Percentiles rank a stretch among this genome's conserved stretches.
These are phyloP conservation scores for Oryza nivara DNA, from an alignment of 176 grass and related monocot genomes.

Conservation along the genomic window DNA sequence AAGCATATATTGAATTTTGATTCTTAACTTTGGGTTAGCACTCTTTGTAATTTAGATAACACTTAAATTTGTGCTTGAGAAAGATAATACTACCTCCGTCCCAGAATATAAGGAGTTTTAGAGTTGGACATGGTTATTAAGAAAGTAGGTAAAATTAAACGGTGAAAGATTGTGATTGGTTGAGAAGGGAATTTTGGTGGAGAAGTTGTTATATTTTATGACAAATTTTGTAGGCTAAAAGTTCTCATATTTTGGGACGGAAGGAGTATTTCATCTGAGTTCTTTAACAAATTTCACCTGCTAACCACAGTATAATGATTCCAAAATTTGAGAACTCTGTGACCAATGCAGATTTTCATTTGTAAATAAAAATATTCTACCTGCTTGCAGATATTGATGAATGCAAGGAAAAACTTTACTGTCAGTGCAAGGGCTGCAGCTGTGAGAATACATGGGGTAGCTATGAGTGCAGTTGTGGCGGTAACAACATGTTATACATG, in stretches of 20 bases:
- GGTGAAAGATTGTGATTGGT: too few relatives aligned
- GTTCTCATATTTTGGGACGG: too few relatives aligned
- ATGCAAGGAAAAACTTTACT: slow-evolving; percentile 65
- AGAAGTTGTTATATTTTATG: too few relatives aligned
- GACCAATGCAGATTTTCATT: slow-evolving; percentile 7
- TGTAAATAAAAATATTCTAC: slow-evolving; percentile 22
- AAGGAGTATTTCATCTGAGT: background rate
- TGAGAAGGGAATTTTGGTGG: too few relatives aligned
- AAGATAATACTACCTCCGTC: background rate
- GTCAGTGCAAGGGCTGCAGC: slow-evolving; percentile 80
- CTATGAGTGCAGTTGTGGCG: slow-evolving; percentile 85
- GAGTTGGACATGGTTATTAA: too few relatives aligned
- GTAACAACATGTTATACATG: slow-evolving; percentile 72
- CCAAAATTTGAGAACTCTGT: slow-evolving; percentile 4
- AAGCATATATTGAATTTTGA: slow-evolving; percentile 13
- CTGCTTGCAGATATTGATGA: slow-evolving; percentile 83
- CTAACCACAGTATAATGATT: slow-evolving; percentile 2
- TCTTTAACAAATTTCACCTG: background rate
- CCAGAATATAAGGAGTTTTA: too few relatives aligned
- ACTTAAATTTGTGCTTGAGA: background rate
- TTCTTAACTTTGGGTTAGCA: slow-evolving; percentile 4
- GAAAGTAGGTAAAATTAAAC: too few relatives aligned
- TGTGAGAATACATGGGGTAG: slow-evolving; percentile 92
- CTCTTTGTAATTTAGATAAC: background rate
- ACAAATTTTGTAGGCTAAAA: too few relatives aligned